Conservation (phyloP, 2,329 filamentous ascomycete genomes). For the Trichoderma breve region DNA sequence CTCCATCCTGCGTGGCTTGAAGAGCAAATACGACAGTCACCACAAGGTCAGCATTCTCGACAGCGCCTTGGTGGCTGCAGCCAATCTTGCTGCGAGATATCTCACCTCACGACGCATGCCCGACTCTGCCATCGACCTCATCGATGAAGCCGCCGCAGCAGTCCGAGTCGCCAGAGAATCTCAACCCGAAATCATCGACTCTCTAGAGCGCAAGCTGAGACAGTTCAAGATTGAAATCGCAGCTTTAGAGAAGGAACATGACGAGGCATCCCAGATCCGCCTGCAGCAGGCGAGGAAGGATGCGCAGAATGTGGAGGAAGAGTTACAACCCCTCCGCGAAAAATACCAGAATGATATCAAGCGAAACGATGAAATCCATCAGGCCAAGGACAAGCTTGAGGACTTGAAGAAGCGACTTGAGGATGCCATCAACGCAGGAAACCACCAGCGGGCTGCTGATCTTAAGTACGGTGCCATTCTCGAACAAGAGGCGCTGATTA, state of each 20-base stretch:
- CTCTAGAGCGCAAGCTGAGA: conserved; percentile 81
- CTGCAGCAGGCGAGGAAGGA: conserved; percentile 82
- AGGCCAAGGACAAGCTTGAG: conserved; percentile 93
- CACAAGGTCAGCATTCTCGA: conserved; percentile 97
- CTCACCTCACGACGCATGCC: conserved; percentile 87
- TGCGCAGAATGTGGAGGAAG: conserved; percentile 90
- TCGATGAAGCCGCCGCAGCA: conserved; percentile 96
- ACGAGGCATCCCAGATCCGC: conserved; percentile 84
- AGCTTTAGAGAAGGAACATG: conserved; percentile 88
- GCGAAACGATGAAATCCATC: conserved; percentile 86
- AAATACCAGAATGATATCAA: conserved; percentile 95
- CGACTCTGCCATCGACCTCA: conserved; percentile 93
- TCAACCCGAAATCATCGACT: conserved; percentile 93
- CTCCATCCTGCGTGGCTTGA: conserved; percentile 96
- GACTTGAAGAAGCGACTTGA: conserved; percentile 87
- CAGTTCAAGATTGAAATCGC: conserved; percentile 98
- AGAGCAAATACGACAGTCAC: conserved; percentile 97
- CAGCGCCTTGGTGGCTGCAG: conserved; percentile 84
- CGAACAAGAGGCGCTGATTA: conserved; percentile 79
- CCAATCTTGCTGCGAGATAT: conserved; percentile 90
- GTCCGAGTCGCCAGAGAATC: conserved; percentile 94
- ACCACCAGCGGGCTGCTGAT: conserved; percentile 85
- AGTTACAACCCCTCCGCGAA: conserved; percentile 84
- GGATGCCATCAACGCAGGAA: conserved; percentile 83
- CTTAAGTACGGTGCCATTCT: conserved; percentile 97